A percentile compares a stretch with the other conserved stretches of the same genome.
phyloP scores from a whole-genome alignment of 352 stramenopile genomes.

The Phytophthora tubulina region DNA sequence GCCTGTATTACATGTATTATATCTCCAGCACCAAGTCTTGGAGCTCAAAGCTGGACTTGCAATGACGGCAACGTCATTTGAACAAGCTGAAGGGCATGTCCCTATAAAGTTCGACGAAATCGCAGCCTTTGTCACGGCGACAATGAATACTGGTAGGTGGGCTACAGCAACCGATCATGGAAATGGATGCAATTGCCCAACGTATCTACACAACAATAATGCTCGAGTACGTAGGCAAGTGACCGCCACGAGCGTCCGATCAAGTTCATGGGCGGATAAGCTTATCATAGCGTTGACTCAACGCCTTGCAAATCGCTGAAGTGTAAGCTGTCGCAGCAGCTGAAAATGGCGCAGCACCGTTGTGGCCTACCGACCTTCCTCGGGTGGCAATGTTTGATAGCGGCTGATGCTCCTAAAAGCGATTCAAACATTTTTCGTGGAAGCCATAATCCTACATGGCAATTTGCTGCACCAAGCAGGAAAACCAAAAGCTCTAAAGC shows the following conservation, averaged over 20 bases:
- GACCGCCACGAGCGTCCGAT: neutral
- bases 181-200: neutral
- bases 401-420: neutral
- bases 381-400: too few species aligned
- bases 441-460: conserved; percentile 12
- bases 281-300: neutral
- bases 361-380: neutral
- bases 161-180: too few species aligned
- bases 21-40: neutral
- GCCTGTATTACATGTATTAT: neutral
- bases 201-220: neutral
- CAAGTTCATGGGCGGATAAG: neutral
- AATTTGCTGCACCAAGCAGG: neutral
- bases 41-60: neutral
- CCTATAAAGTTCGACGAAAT: too few species aligned
- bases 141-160: too few species aligned
- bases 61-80: too few species aligned
- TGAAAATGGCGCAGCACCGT: neutral
- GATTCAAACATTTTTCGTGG: conserved; percentile 9
- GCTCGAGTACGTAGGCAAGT: too few species aligned
- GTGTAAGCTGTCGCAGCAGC: conserved; percentile 2
- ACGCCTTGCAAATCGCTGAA: conserved; percentile 7
- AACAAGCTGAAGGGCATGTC: too few species aligned
- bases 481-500: neutral
- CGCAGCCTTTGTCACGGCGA: too few species aligned